Evolutionary conservation across 768 basidiomycete species (phyloP), one percentile per base, ranked within the genome.

Genomic region (Rhodocollybia butyracea): DNA sequence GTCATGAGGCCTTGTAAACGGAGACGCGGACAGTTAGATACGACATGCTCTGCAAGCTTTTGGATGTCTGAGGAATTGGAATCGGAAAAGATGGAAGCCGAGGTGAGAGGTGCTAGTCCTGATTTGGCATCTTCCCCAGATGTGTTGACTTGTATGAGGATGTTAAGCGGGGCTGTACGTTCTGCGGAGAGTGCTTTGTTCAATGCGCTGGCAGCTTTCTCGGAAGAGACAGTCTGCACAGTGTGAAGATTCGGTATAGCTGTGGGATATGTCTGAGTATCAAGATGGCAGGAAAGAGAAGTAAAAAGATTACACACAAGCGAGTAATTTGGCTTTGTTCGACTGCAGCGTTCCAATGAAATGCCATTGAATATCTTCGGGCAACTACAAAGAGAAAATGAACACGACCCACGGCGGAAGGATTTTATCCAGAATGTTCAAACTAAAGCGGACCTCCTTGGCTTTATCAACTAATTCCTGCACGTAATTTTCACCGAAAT

Each of bases 401-500:
- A 36, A 31, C 31, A 36, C 52, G 34, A 31, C 27, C 13, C 8
- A 52, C 2, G 24, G 24, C n/a, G n/a, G 38, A 34, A 41, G 42
- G n/a, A 17, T 12, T 19, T 6, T 15, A 47, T 22, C n/a, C 30
- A 26, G 24, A 5, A 43, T 15, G 17, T 11, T 8, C 27, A 26
- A 31, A 12, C 19, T 34, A 19, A 31, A 19, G 71, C 81, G 59
- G 67, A 90, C 89, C 64, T 79, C 74, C 56, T 73, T 74, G 0
- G 94, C 91, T 66, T 97, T 97, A 30, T 92, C 93, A 36, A 85
- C 86, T 58, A 98, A 70, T 64, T 98, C 95, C 61, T 95, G 89
- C 11, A 94, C 93, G 65, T 98, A 98, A 68, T 99, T 99, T 74
- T 99, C 97, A 6, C 97, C 97, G 65, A 98, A 99, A 68, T 96